These are phyloP conservation scores for Apophysomyces elegans DNA, from an alignment of 371 early-diverging fungal genomes.

Conservation along the genomic window DNA sequence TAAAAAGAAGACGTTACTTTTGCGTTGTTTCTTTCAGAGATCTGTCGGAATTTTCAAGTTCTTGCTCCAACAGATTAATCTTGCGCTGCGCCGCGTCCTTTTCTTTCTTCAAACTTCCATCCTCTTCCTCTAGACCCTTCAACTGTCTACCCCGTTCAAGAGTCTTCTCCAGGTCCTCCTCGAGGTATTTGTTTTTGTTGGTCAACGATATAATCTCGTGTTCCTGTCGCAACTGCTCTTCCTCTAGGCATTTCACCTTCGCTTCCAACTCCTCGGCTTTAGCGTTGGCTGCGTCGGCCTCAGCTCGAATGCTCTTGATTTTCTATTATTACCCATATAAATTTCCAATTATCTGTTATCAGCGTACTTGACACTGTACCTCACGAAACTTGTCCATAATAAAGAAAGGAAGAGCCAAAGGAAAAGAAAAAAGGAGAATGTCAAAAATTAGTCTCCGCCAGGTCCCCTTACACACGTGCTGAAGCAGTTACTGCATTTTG, in stretches of 20 bases:
- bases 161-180: conserved; percentile 67
- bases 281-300: conserved; percentile 68
- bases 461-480: not conserved
- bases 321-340: conserved; percentile 51
- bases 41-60: conserved; percentile 69
- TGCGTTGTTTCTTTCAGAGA: conserved; percentile 69
- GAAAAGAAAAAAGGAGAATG: conserved; percentile 16
- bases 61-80: conserved; percentile 67
- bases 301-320: conserved; percentile 66
- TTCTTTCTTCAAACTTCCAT: conserved; percentile 66
- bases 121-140: conserved; percentile 64
- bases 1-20: conserved; percentile 51
- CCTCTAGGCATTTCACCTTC: conserved; percentile 60
- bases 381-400: conserved; percentile 49
- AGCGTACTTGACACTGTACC: conserved; percentile 19
- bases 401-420: conserved; percentile 17
- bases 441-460: not conserved
- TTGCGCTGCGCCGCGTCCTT: conserved; percentile 69
- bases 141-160: conserved; percentile 64
- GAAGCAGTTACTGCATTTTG: not conserved
- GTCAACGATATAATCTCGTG: conserved; percentile 73
- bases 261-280: conserved; percentile 68
- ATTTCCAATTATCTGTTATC: not conserved
- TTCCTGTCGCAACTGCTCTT: conserved; percentile 65
- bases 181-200: conserved; percentile 64